phyloP scores from a whole-genome alignment of 2,329 filamentous ascomycete species.

The Claviceps maximensis region DNA sequence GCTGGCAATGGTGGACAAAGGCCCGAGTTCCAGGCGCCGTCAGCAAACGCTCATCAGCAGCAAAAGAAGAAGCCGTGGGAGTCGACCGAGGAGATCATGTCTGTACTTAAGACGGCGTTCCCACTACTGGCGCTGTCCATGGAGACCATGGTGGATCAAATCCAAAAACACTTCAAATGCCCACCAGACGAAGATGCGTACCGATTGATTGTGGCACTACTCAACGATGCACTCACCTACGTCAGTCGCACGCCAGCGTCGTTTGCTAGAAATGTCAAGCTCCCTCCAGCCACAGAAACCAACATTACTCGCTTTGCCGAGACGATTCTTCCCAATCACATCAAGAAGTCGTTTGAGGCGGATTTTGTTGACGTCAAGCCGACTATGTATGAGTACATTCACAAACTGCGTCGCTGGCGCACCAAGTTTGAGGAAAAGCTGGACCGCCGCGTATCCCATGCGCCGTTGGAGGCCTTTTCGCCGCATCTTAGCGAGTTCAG shows the following conservation, averaged over 20 bases:
- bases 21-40: constrained; percentile 9
- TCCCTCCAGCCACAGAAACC: constrained; percentile 79
- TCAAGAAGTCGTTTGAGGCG: constrained; percentile 91
- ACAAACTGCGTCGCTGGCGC: constrained; percentile 88
- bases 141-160: constrained; percentile 99
- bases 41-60: constrained; percentile 5
- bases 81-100: constrained; percentile 89
- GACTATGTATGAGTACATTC: constrained; percentile 97
- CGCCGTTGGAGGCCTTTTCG: constrained; percentile 73
- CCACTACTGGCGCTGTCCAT: constrained; percentile 90
- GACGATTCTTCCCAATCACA: constrained; percentile 86
- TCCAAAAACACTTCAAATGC: constrained; percentile 98
- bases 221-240: constrained; percentile 91
- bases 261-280: constrained; percentile 81
- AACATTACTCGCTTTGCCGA: constrained; percentile 97
- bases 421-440: constrained; percentile 98
- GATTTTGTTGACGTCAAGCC: constrained; percentile 94
- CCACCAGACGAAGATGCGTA: constrained; percentile 97
- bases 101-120: constrained; percentile 91
- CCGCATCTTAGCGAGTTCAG: constrained; percentile 91
- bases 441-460: constrained; percentile 62
- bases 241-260: constrained; percentile 76
- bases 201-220: constrained; percentile 85
- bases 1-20: constrained; percentile 9
- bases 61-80: constrained; percentile 84